Evolutionary conservation across 805 yeast species (phyloP), one percentile per base, ranked within the genome.

Genomic region (Wickerhamiella nectarea): DNA sequence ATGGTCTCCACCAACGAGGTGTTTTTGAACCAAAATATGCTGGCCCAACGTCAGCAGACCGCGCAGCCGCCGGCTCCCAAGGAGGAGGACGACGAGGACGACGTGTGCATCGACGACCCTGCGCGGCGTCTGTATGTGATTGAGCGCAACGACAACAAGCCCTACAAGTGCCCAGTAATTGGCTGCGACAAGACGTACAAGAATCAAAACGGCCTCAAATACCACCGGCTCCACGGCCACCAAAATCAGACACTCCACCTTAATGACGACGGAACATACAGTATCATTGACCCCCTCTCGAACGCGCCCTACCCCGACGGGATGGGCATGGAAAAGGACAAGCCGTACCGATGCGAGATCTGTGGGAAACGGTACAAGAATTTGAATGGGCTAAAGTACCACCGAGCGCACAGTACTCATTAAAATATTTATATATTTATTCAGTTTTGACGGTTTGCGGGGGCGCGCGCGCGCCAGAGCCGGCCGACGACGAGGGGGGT

Each of bases 121-220:
- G 95, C 96, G 1, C 73, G 97, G 50, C 91, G 87, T 58, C 65
- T 89, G 47, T 89, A 91, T 58, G 95, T 87, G 26, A 78, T 83
- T 68, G 96, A 87, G 63, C 79, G 77, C 49, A 87, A 83, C 46
- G 95, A 87, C 53, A 82, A 85, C 60, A 79, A 91, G 62, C 98
- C 98, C 24, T 91, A 80, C 67, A 86, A 81, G 61, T 91, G 98
- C 66, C 98, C 97, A 0, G 98, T 91, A 36, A 82, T 86, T 56
- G 98, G 98, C 6, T 91, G 98, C 64, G 96, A 87, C 55, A 91
- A 91, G 68, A 87, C 89, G 22, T 91, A 91, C 63, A 91, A 91
- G 67, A 91, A 91, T 63, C 98, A 91, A 65, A 91, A 91, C 59
- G 98, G 98, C 14, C 70, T 91, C 58, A 91, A 91, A 62, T 91